A percentile compares a stretch with the other conserved stretches of the same genome.
These are phyloP conservation scores for Tolypocladium pustulatum DNA, from an alignment of 2,329 filamentous ascomycete species.

Conservation along the genomic window DNA sequence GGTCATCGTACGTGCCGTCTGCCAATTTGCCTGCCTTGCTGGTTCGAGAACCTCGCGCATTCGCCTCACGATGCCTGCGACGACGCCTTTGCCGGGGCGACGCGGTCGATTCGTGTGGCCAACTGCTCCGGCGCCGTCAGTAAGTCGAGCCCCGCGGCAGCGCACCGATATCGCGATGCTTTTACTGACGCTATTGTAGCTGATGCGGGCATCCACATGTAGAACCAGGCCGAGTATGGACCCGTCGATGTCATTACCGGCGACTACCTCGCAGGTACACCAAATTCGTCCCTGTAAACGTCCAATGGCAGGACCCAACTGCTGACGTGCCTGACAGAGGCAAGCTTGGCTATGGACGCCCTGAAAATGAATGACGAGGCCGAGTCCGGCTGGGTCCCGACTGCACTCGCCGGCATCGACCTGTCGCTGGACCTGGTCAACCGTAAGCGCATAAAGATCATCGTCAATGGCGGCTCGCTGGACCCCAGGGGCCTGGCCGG, in stretches of 20 bases:
- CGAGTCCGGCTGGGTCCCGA: constrained; percentile 10
- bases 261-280: constrained; percentile 19
- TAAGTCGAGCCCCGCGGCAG: not conserved
- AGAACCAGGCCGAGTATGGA: constrained; percentile 17
- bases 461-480: constrained; percentile 45
- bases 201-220: constrained; percentile 15
- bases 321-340: constrained; percentile 14
- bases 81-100: not conserved
- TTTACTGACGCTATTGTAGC: not conserved
- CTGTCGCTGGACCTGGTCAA: constrained; percentile 20
- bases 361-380: constrained; percentile 1
- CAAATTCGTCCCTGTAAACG: not conserved
- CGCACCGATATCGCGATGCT: not conserved
- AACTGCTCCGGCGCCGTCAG: constrained; percentile 15
- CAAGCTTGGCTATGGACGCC: constrained; percentile 14
- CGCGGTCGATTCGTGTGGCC: constrained; percentile 12
- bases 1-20: not conserved
- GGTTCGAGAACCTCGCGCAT: not conserved
- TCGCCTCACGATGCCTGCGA: not conserved
- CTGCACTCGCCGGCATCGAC: constrained; percentile 12
- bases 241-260: constrained; percentile 39
- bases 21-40: not conserved
- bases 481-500: constrained; percentile 41
- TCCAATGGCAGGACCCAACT: not conserved
- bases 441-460: constrained; percentile 39